phyloP scores from a whole-genome alignment of 202 grass and related monocot species.

The Schoenoplectus tabernaemontani region DNA sequence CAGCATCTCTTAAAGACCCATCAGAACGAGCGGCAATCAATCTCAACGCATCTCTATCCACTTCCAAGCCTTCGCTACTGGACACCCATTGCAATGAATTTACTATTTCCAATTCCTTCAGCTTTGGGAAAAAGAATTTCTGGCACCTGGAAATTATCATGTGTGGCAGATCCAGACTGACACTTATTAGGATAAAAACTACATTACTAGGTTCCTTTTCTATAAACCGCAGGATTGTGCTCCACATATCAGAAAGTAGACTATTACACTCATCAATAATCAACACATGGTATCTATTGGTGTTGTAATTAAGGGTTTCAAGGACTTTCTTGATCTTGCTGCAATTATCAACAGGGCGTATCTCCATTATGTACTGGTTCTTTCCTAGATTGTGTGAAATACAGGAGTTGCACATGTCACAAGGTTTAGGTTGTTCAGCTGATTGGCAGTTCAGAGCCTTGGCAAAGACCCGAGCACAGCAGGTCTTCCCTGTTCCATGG shows the following conservation, averaged over 20 bases:
- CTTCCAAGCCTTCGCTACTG: slow-evolving; percentile 76
- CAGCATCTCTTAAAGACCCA: slow-evolving; percentile 86
- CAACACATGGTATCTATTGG: slow-evolving; percentile 45
- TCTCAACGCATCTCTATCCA: slow-evolving; percentile 83
- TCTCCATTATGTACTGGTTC: slow-evolving; percentile 65
- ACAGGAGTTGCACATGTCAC: slow-evolving; percentile 73
- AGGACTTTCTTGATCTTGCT: slow-evolving; percentile 59
- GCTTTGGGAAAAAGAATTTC: slow-evolving; percentile 86
- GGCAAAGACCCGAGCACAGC: slow-evolving; percentile 78
- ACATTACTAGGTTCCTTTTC: slow-evolving; percentile 51
- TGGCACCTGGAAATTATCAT: slow-evolving; percentile 82
- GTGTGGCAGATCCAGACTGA: slow-evolving; percentile 69
- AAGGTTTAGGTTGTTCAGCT: slow-evolving; percentile 60
- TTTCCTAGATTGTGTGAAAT: slow-evolving; percentile 69
- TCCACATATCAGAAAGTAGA: slow-evolving; percentile 56
- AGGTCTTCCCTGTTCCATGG: slow-evolving; percentile 83
- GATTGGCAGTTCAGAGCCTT: slow-evolving; percentile 93
- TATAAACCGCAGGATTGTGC: slow-evolving; percentile 51
- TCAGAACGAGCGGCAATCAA: slow-evolving; percentile 81
- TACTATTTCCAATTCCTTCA: slow-evolving; percentile 80
- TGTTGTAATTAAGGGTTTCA: slow-evolving; percentile 50
- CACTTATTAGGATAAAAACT: slow-evolving; percentile 70
- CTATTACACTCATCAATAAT: slow-evolving; percentile 83
- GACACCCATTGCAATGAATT: slow-evolving; percentile 83
- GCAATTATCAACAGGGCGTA: slow-evolving; percentile 51